Conservation (phyloP, 1,139 yeast species). For the Candida albicans region DNA sequence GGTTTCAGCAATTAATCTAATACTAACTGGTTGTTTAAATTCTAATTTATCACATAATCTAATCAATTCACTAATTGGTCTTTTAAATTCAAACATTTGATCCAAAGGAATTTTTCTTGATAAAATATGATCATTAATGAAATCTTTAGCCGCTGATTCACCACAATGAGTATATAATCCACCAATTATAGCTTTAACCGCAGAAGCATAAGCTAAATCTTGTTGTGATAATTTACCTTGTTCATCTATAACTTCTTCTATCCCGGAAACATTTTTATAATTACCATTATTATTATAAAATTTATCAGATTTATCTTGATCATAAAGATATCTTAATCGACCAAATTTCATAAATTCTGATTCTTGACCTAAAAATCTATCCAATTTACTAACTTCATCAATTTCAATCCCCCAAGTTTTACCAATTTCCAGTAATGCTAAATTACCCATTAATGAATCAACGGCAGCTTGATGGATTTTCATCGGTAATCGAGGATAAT, state of each 20-base stretch:
- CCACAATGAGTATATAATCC: constrained; percentile 70
- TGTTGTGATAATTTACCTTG: constrained; percentile 22
- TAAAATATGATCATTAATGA: constrained; percentile 70
- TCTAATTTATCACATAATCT: constrained; percentile 76
- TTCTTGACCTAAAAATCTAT: constrained; percentile 69
- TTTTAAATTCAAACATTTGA: constrained; percentile 73
- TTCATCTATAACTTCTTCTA: constrained; percentile 27
- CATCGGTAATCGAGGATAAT: constrained; percentile 88
- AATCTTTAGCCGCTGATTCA: constrained; percentile 57
- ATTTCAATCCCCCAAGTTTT: constrained; percentile 85
- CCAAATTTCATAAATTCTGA: constrained; percentile 65
- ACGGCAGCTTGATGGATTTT: constrained; percentile 73
- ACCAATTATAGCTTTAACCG: constrained; percentile 72
- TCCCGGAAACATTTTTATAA: constrained; percentile 45
- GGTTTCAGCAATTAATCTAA: constrained; percentile 86
- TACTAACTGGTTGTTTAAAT: constrained; percentile 67
- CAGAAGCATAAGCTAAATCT: constrained; percentile 49
- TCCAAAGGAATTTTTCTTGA: constrained; percentile 76
- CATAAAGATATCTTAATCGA: constrained; percentile 53
- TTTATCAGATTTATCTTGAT: constrained; percentile 24
- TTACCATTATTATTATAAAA: constrained; percentile 24
- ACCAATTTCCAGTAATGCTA: constrained; percentile 65
- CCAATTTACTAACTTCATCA: constrained; percentile 63
- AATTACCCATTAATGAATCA: constrained; percentile 68
- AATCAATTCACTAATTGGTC: constrained; percentile 84